phyloP scores from a whole-genome alignment of 164 flowering plant genomes.

The Houttuynia cordata region DNA sequence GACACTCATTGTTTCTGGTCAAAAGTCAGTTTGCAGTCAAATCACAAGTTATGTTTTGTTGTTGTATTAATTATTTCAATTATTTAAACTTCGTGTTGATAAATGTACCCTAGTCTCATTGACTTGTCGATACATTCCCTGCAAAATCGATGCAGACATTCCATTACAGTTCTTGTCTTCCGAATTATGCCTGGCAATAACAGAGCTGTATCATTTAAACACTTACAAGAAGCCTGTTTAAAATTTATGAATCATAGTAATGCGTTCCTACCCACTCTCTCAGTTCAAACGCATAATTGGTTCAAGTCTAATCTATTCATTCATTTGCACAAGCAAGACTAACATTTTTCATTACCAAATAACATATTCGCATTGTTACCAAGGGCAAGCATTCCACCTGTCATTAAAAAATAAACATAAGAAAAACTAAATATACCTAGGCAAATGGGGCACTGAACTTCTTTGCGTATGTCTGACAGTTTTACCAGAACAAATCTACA shows the following conservation, averaged over 20 bases:
- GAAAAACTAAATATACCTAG: constrained; percentile 24
- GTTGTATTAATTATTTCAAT: too few species aligned
- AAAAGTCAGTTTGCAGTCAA: constrained; percentile 1
- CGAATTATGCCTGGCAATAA: constrained; percentile 55
- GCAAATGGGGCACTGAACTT: constrained; percentile 60
- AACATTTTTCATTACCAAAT: too few species aligned
- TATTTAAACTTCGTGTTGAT: neutral
- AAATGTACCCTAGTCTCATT: constrained; percentile 81
- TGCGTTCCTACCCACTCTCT: neutral
- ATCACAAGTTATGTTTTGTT: too few species aligned
- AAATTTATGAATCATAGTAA: neutral
- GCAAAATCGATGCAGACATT: constrained; percentile 96
- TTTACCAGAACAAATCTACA: constrained; percentile 54
- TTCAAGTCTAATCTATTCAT: neutral
- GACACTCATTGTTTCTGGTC: constrained; percentile 94
- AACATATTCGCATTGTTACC: neutral
- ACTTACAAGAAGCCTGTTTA: neutral
- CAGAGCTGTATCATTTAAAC: neutral
- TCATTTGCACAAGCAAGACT: neutral
- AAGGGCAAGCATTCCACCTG: neutral
- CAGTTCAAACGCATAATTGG: too few species aligned
- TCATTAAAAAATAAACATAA: neutral
- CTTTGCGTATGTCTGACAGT: constrained; percentile 72
- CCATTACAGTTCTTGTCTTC: constrained; percentile 97
- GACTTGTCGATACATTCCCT: constrained; percentile 98